These are phyloP conservation scores for Neurospora intermedia DNA, from an alignment of 495 filamentous ascomycete species.

Conservation along the genomic window DNA sequence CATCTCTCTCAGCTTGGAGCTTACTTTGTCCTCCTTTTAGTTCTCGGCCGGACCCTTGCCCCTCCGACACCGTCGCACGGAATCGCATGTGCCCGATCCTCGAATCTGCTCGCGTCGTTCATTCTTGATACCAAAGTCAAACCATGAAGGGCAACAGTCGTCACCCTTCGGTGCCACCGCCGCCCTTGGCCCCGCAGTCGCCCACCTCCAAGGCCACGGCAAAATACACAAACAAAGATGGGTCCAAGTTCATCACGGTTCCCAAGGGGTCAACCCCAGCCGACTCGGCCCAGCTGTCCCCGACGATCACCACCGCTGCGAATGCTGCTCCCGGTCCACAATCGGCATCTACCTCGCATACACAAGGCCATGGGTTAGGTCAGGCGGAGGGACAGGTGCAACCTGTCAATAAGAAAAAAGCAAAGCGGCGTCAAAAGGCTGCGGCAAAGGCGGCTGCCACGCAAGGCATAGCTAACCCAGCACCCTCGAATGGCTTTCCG, in stretches of 20 bases:
- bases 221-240: slow-evolving; percentile 56
- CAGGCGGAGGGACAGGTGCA: slow-evolving; percentile 22
- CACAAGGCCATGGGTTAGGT: background rate
- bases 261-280: slow-evolving; percentile 44
- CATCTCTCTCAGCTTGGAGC: background rate
- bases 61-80: background rate
- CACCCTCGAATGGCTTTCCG: slow-evolving; percentile 30
- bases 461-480: slow-evolving; percentile 16
- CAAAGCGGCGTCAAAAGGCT: slow-evolving; percentile 73
- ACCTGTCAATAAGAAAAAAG: slow-evolving; percentile 80
- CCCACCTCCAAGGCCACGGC: slow-evolving; percentile 37
- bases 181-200: slow-evolving; percentile 23
- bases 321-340: slow-evolving; percentile 16
- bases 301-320: slow-evolving; percentile 26
- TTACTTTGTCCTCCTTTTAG: background rate
- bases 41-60: background rate
- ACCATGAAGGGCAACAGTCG: slow-evolving; percentile 44
- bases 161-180: slow-evolving; percentile 28
- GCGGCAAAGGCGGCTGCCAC: slow-evolving; percentile 58
- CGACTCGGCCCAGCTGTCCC: slow-evolving; percentile 42
- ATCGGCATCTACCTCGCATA: slow-evolving; percentile 6
- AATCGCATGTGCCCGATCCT: background rate
- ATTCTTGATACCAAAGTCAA: slow-evolving; percentile 2
- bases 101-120: background rate
- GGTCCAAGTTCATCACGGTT: slow-evolving; percentile 56